A percentile compares a stretch with the other conserved stretches of the same genome.
phyloP scores from a whole-genome alignment of 1,139 yeast genomes.

The Candida albicans region DNA sequence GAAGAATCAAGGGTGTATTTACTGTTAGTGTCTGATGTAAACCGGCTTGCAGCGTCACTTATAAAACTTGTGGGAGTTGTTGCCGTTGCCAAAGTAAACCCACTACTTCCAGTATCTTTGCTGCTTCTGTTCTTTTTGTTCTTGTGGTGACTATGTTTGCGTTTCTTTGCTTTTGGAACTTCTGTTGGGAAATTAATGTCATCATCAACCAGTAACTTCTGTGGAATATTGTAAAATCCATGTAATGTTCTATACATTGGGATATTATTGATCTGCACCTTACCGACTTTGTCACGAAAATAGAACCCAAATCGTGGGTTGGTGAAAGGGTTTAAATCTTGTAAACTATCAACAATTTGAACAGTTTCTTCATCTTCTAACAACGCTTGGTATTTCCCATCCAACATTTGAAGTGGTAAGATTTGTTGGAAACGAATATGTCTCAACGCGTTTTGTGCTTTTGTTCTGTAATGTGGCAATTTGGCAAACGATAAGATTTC shows the following conservation, averaged over 20 bases:
- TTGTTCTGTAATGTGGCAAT: conserved; percentile 5
- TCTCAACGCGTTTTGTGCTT: conserved; percentile 6
- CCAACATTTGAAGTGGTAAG: conserved; percentile 1
- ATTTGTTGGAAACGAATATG: conserved; percentile 9
- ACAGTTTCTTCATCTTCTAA: conserved; percentile 3
- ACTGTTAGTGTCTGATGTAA: background rate
- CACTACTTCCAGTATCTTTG: background rate
- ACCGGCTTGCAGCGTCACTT: background rate
- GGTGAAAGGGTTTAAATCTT: conserved; percentile 2
- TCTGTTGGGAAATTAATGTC: conserved; percentile 5
- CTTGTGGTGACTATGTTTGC: background rate
- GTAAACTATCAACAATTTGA: background rate
- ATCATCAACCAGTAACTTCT: background rate
- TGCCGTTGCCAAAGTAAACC: background rate
- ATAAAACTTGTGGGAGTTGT: background rate
- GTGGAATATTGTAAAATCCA: conserved; percentile 5
- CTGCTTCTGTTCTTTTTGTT: background rate
- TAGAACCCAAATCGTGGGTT: conserved; percentile 7
- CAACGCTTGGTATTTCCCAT: conserved; percentile 2
- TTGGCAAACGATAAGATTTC: conserved; percentile 6
- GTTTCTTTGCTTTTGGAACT: background rate
- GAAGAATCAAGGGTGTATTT: conserved; percentile 1
- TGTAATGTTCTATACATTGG: conserved; percentile 6
- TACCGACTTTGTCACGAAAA: conserved; percentile 2
- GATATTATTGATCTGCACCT: conserved; percentile 3